Evolutionary conservation across 2,329 filamentous ascomycete genomes (phyloP).

Genomic region (Rasamsonia emersonii): DNA sequence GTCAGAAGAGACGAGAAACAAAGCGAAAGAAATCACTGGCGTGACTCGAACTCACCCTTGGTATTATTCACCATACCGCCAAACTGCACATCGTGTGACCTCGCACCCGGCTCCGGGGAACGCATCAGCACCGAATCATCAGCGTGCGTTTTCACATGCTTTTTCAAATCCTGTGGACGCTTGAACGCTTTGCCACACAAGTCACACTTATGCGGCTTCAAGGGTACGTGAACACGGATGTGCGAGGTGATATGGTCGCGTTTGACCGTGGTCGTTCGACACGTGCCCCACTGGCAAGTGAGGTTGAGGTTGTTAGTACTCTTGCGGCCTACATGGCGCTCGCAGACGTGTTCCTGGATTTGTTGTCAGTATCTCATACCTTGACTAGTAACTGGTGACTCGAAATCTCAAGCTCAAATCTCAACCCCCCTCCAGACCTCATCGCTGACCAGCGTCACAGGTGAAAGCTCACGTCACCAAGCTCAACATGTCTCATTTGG

Average conservation of each 20-base stretch:
- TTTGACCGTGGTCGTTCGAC: conserved; percentile 94
- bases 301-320: conserved; percentile 98
- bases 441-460: too few species aligned
- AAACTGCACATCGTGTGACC: conserved; percentile 35
- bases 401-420: too few species aligned
- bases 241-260: conserved; percentile 98
- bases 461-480: too few species aligned
- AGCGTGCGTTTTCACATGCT: conserved; percentile 98
- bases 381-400: too few species aligned
- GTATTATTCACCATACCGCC: conserved; percentile 22
- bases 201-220: conserved; percentile 98
- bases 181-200: conserved; percentile 99
- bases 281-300: conserved; percentile 94
- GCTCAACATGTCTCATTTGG: too few species aligned
- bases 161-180: conserved; percentile 96
- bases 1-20: conserved; percentile 1
- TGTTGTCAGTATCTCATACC: conserved; percentile 1
- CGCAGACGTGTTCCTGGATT: conserved; percentile 86
- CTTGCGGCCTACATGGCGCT: conserved; percentile 96
- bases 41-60: conserved; percentile 22
- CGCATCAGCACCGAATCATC: conserved; percentile 76
- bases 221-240: conserved; percentile 94
- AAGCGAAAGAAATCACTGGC: conserved; percentile 1
- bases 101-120: conserved; percentile 52
- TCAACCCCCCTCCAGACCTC: too few species aligned